Evolutionary conservation across 495 filamentous ascomycete species (phyloP).

Genomic region (Endocarpon pusillum): DNA sequence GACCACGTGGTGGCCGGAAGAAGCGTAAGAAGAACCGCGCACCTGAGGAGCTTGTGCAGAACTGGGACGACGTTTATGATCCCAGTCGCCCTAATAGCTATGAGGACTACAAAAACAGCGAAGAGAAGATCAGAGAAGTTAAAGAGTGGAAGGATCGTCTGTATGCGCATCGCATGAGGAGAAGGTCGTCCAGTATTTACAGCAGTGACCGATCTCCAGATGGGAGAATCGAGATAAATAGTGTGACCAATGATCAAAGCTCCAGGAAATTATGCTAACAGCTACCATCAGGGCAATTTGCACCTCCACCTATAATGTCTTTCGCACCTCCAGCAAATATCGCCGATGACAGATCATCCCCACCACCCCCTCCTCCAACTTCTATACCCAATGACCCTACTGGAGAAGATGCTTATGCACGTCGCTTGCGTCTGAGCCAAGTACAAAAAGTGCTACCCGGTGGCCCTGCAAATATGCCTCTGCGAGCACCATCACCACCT

Average conservation of each 20-base stretch:
- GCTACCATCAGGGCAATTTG: slow-evolving; percentile 57
- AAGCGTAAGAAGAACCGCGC: slow-evolving; percentile 72
- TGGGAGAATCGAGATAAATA: too few species aligned
- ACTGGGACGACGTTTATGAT: slow-evolving; percentile 93
- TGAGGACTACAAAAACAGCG: slow-evolving; percentile 70
- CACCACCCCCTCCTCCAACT: slow-evolving; percentile 19
- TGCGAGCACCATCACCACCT: slow-evolving; percentile 17
- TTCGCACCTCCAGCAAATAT: slow-evolving; percentile 43
- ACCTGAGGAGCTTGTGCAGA: slow-evolving; percentile 38
- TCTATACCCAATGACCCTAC: slow-evolving; percentile 35
- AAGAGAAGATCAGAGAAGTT: slow-evolving; percentile 64
- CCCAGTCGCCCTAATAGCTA: slow-evolving; percentile 70
- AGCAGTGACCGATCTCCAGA: slow-evolving; percentile 43
- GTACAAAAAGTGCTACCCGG: slow-evolving; percentile 10
- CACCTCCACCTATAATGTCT: slow-evolving; percentile 57
- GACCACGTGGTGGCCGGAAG: slow-evolving; percentile 64
- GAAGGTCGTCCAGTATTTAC: slow-evolving; percentile 32
- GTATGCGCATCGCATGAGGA: slow-evolving; percentile 53
- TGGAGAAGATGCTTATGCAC: slow-evolving; percentile 56
- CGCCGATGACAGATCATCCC: slow-evolving; percentile 16
- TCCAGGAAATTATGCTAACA: too few species aligned
- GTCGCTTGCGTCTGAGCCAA: slow-evolving; percentile 36
- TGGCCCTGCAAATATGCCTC: slow-evolving; percentile 25
- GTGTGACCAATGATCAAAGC: too few species aligned
- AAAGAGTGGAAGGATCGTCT: slow-evolving; percentile 77